phyloP scores from a whole-genome alignment of 1,284 basidiomycete genomes.

The Puccinia hordei region DNA sequence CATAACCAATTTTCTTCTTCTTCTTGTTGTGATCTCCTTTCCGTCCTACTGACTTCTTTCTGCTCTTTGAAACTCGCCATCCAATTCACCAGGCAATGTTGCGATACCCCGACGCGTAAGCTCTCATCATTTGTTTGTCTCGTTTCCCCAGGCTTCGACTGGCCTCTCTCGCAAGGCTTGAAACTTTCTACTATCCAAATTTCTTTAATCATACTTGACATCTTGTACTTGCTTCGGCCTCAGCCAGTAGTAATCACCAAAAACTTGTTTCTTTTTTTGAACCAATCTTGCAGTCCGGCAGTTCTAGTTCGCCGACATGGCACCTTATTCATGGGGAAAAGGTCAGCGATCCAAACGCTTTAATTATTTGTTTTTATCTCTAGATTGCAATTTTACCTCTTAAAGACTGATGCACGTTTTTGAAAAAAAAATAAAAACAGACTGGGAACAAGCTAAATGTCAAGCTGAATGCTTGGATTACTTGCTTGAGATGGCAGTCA shows the following conservation, averaged over 20 bases:
- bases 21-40: background rate
- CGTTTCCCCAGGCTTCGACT: background rate
- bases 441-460: constrained; percentile 85
- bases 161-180: background rate
- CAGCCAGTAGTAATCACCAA: background rate
- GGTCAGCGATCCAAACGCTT: constrained; percentile 36
- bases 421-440: constrained; percentile 60
- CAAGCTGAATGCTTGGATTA: constrained; percentile 83
- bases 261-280: background rate
- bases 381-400: constrained; percentile 51
- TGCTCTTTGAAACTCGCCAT: background rate
- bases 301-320: constrained; percentile 79
- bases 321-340: constrained; percentile 79
- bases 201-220: background rate
- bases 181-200: background rate
- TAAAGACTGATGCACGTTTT: background rate
- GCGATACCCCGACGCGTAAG: constrained; percentile 70
- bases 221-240: background rate
- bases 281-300: constrained; percentile 61
- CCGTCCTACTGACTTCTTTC: background rate
- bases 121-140: background rate
- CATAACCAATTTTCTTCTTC: background rate
- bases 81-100: constrained; percentile 66
- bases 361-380: constrained; percentile 54
- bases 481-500: constrained; percentile 78